A percentile compares a stretch with the other conserved stretches of the same genome.
Conservation (phyloP, 1,284 basidiomycete species). For the Marasmius oreades region DNA sequence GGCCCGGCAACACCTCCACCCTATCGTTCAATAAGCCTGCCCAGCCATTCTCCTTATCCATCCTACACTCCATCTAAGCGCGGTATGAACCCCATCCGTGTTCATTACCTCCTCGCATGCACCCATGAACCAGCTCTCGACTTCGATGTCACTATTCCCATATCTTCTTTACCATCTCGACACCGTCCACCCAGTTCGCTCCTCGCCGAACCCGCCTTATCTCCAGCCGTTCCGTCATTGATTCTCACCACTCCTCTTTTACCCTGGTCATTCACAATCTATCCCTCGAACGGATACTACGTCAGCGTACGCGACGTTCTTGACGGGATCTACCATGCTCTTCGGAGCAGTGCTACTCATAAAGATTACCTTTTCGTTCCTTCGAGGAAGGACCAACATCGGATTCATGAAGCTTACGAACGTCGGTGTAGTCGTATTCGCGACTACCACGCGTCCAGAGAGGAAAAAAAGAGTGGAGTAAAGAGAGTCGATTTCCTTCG, state of each 20-base stretch:
- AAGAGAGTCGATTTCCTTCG: constrained; percentile 38
- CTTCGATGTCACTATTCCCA: constrained; percentile 26
- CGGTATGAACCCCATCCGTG: not conserved
- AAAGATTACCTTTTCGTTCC: constrained; percentile 31
- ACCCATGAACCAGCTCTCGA: constrained; percentile 26
- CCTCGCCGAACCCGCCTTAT: constrained; percentile 33
- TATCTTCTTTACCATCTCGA: constrained; percentile 27
- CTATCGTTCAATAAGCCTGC: constrained; percentile 16
- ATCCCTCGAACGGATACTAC: constrained; percentile 19
- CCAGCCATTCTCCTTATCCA: constrained; percentile 18
- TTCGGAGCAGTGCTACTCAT: constrained; percentile 33
- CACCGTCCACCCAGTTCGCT: constrained; percentile 21
- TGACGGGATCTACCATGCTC: constrained; percentile 29
- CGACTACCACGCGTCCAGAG: constrained; percentile 23
- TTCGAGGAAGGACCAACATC: constrained; percentile 27
- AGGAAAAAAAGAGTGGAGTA: constrained; percentile 35
- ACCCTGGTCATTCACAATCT: constrained; percentile 31
- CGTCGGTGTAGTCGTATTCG: constrained; percentile 31
- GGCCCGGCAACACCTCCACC: constrained; percentile 26
- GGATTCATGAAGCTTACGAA: constrained; percentile 41
- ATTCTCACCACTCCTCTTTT: constrained; percentile 27
- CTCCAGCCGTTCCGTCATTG: constrained; percentile 27
- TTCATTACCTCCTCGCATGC: constrained; percentile 31
- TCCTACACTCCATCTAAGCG: constrained; percentile 9
- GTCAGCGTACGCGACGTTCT: constrained; percentile 36